Evolutionary conservation across 306 rosid genomes (phyloP), one percentile per base, ranked within the genome.

Genomic region (Gillenia trifoliata): DNA sequence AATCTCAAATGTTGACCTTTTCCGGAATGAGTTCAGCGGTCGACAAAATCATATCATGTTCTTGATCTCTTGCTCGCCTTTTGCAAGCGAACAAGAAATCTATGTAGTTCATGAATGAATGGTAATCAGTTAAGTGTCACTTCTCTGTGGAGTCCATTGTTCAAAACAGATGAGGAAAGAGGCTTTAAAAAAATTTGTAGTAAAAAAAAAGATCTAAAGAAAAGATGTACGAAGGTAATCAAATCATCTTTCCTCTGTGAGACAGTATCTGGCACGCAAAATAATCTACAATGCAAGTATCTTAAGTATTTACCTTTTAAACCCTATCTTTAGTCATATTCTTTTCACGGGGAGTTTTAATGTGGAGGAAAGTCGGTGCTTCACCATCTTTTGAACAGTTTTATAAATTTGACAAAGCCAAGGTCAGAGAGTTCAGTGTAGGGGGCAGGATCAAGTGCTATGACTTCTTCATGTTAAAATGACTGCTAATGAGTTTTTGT

Each of bases 1-100:
- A 67, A 68, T 10, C 41, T 55, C 17, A 28, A 54, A 17, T 70
- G 68, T 74, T 69, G 45, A 61, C 52, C 55, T 25, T 71, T 16
- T 8, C 3, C 6, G 3, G 10, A n/a, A 52, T 6, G 23, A 31
- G 55, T 74, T 74, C 49, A 52, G n/a, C 41, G 40, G 15, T 61
- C 66, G 25, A 38, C 25, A 71, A 25, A 50, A 55, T 64, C 56
- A 50, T 50, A 15, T 16, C 62, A 4, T 64, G 70, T 34, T 29
- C n/a, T 22, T 33, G 26, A 71, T 36, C 34, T 38, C 16, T 29
- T 70, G 60, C 59, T 31, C 60, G 30, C 64, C 38, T 45, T 60
- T 41, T 28, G 20, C 61, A 9, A 56, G 30, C 52, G 4, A 56
- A 68, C 30, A 31, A 66, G 59, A 66, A n/a, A 45, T 43, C 23